These are phyloP conservation scores for Gaeumannomyces sp. DNA, from an alignment of 2,329 filamentous ascomycete species.

Conservation along the genomic window DNA sequence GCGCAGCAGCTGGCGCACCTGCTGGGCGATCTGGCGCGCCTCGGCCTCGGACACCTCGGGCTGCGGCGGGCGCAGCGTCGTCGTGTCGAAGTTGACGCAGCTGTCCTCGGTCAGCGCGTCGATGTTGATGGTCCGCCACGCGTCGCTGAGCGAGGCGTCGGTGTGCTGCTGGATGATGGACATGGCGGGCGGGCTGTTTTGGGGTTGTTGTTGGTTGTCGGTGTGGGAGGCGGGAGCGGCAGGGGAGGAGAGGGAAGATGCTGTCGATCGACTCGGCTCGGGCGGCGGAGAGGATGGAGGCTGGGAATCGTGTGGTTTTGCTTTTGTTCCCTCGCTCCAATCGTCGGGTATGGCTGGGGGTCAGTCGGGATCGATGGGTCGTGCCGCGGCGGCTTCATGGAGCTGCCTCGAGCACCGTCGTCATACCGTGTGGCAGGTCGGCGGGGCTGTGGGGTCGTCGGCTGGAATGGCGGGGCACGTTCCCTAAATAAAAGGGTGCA, in stretches of 20 bases:
- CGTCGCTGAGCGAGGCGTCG: slow-evolving; percentile 52
- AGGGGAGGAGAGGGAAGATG: neutral
- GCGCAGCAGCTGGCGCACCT: slow-evolving; percentile 81
- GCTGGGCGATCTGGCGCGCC: slow-evolving; percentile 68
- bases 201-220: too few species aligned
- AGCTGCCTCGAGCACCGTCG: neutral
- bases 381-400: neutral
- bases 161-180: slow-evolving; percentile 64
- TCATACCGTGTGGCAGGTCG: neutral
- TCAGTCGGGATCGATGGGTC: neutral
- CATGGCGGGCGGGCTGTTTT: slow-evolving; percentile 33
- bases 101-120: slow-evolving; percentile 88
- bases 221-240: neutral
- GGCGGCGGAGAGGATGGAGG: neutral
- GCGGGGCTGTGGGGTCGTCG: neutral
- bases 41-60: slow-evolving; percentile 70
- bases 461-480: neutral
- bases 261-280: neutral
- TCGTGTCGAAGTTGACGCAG: slow-evolving; percentile 82
- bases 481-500: too few species aligned
- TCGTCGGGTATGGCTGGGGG: neutral
- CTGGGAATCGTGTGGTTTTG: neutral
- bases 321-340: neutral
- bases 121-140: slow-evolving; percentile 88
- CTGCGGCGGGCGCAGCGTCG: slow-evolving; percentile 71